Conservation (phyloP, 805 yeast genomes). For the Scheffersomyces amazonensis region DNA sequence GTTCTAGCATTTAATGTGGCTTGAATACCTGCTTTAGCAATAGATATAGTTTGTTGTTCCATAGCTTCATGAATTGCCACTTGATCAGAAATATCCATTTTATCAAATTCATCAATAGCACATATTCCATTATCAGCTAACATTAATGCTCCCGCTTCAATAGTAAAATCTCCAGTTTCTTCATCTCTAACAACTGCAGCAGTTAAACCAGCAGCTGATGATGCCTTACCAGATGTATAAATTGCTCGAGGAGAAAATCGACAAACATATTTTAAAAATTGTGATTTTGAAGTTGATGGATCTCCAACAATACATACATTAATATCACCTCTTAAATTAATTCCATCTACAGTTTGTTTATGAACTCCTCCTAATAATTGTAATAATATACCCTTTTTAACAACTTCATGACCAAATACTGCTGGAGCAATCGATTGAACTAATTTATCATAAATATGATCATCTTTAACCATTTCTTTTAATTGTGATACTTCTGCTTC, state of each 20-base stretch:
- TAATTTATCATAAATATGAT: slow-evolving; percentile 76
- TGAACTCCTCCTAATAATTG: slow-evolving; percentile 96
- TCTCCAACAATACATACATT: slow-evolving; percentile 96
- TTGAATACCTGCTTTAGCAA: slow-evolving; percentile 98
- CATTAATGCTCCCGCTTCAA: slow-evolving; percentile 98
- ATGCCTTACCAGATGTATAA: slow-evolving; percentile 97
- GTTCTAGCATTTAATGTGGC: slow-evolving; percentile 97
- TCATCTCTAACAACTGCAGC: slow-evolving; percentile 98
- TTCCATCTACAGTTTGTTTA: slow-evolving; percentile 89
- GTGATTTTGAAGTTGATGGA: slow-evolving; percentile 96
- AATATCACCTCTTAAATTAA: slow-evolving; percentile 92
- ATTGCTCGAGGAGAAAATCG: slow-evolving; percentile 91
- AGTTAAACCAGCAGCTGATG: slow-evolving; percentile 97
- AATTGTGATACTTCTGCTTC: slow-evolving; percentile 81
- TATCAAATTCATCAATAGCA: slow-evolving; percentile 97
- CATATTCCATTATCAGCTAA: slow-evolving; percentile 97
- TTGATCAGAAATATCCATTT: slow-evolving; percentile 94
- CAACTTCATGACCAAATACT: slow-evolving; percentile 91
- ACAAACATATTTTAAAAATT: slow-evolving; percentile 89
- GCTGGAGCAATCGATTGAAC: slow-evolving; percentile 93
- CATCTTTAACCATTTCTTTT: slow-evolving; percentile 87
- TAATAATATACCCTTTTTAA: slow-evolving; percentile 85
- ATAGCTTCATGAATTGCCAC: slow-evolving; percentile 99
- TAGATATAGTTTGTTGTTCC: slow-evolving; percentile 99
- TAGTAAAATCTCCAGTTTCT: slow-evolving; percentile 94